Evolutionary conservation across 768 basidiomycete species (phyloP), one percentile per base, ranked within the genome.

Genomic region (Heimioporus sp.): DNA sequence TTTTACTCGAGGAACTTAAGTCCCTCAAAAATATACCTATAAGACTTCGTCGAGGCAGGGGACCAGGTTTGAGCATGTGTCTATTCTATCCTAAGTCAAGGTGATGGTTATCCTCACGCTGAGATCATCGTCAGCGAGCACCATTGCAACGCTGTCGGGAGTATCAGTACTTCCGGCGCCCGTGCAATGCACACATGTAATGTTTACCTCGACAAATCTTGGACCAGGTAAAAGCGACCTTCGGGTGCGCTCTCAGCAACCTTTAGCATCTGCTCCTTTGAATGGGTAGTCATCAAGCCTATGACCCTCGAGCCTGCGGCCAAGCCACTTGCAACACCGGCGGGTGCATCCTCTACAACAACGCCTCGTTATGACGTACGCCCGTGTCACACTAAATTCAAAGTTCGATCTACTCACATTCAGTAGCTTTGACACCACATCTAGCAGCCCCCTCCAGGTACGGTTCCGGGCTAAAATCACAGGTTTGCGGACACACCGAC

Each of bases 271-370:
- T 86, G 80, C 51, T 83, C 80, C 46, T 81, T 75, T 21, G 77
- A 76, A 67, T 96, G 93, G 6, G 86, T 84, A 1, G 95, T 98
- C 52, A 91, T 75, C 28, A 97, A 71, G 2, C 82, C 96, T 43
- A 98, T 74, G 0, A 91, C 92, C 64, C 80, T 88, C 66, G 88
- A 86, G 13, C 96, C 94, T 6, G 92, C 90, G 0, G 85, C 80
- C 41, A 80, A 74, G 11, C 93, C 93, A 53, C 92, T 88, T 37
- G 73, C 74, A 60, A 98, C 76, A 17, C 94, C 95, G 15, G 82
- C 82, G 1, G 93, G 93, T 3, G 95, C 91, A 71, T 98, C 96
- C 65, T 96, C 93, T 31, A 98, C 80, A 15, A 97, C 95, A 43
- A 96, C 75, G 59, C 87, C 88, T 86, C 21, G 20, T 47, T 5